Conservation (phyloP, 352 stramenopile species). For the Phytophthora cajani region DNA sequence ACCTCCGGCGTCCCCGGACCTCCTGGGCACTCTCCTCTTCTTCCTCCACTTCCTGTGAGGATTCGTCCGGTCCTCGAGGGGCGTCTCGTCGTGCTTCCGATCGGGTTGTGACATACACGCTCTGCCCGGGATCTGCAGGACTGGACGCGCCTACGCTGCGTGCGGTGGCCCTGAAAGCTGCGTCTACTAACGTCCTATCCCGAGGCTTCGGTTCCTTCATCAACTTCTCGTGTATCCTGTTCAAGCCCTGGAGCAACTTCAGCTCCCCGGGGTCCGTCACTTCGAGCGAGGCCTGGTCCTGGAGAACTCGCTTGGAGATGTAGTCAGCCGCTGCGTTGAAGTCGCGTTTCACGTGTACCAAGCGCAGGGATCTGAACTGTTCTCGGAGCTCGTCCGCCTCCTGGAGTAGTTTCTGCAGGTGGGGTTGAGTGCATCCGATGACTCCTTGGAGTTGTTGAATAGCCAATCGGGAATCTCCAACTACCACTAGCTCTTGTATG, state of each 20-base stretch:
- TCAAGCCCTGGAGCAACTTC: neutral
- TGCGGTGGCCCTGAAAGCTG: neutral
- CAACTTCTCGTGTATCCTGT: constrained; percentile 5
- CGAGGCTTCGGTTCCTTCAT: neutral
- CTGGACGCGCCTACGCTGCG: neutral
- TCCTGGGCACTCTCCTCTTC: neutral
- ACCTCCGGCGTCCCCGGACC: too few relatives aligned
- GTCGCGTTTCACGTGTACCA: constrained; percentile 30
- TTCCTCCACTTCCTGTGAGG: neutral
- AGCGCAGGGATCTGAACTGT: constrained; percentile 1
- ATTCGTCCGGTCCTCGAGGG: neutral
- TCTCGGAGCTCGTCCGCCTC: constrained; percentile 2
- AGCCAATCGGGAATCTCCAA: neutral
- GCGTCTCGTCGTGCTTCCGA: neutral
- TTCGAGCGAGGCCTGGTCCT: neutral
- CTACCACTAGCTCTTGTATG: constrained; percentile 3
- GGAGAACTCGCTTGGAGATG: constrained; percentile 11
- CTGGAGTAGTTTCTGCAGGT: constrained; percentile 18
- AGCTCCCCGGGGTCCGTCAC: neutral
- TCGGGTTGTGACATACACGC: neutral
- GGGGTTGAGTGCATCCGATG: constrained; percentile 13
- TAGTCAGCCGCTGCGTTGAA: constrained; percentile 28
- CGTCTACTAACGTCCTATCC: neutral
- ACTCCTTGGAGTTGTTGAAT: constrained; percentile 9
- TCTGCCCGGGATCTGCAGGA: neutral